phyloP scores from a whole-genome alignment of 2,329 filamentous ascomycete genomes.

The Xylaria sp. region DNA sequence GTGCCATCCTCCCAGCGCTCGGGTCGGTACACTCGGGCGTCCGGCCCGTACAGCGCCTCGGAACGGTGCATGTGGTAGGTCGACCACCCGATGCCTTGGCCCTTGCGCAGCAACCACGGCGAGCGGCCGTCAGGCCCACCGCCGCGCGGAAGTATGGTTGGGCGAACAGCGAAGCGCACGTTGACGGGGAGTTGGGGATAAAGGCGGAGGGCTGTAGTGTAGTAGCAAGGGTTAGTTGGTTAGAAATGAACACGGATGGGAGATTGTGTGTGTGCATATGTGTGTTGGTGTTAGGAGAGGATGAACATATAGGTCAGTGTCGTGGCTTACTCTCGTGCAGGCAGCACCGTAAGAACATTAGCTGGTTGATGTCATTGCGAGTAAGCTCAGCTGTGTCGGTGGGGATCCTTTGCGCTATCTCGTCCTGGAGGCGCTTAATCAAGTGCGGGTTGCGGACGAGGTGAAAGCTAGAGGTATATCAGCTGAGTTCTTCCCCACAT shows the following conservation, averaged over 20 bases:
- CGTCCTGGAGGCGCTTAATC: conserved; percentile 19
- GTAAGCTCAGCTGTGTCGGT: conserved; percentile 14
- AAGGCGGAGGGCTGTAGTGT: conserved; percentile 25
- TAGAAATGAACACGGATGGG: no score
- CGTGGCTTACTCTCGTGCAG: conserved; percentile 30
- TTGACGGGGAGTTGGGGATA: conserved; percentile 27
- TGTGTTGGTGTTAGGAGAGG: no score
- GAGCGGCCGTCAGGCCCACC: conserved; percentile 39
- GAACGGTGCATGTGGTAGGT: conserved; percentile 35
- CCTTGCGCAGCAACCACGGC: conserved; percentile 39
- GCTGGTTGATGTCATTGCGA: conserved; percentile 28
- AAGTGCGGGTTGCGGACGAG: conserved; percentile 29
- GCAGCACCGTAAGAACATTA: conserved; percentile 30
- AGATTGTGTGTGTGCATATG: no score
- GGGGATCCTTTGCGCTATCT: conserved; percentile 21
- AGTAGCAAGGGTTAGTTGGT: no score
- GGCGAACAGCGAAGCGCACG: conserved; percentile 18
- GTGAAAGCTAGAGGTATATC: conserved; percentile 21
- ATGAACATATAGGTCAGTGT: neutral
- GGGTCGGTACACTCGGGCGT: conserved; percentile 24
- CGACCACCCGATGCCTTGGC: conserved; percentile 35
- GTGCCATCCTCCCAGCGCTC: conserved; percentile 27
- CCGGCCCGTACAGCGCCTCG: conserved; percentile 26
- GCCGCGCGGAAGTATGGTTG: conserved; percentile 39
- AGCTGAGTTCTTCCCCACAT: no score